Conservation (phyloP, 2,329 filamentous ascomycete genomes). For the Beauveria medogensis region DNA sequence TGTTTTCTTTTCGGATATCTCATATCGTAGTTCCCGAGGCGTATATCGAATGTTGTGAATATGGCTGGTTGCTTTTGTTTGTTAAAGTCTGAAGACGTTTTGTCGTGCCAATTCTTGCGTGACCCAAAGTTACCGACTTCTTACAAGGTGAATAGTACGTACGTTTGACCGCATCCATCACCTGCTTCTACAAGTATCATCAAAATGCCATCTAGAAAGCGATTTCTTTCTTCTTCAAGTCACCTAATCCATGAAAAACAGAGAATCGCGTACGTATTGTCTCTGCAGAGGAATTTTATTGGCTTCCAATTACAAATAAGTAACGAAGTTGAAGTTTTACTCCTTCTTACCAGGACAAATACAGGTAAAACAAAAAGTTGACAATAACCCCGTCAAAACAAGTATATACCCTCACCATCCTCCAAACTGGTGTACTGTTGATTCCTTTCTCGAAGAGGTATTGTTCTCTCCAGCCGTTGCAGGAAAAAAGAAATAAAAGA, state of each 20-base stretch:
- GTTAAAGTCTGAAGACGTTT: too few species aligned
- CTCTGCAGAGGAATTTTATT: neutral
- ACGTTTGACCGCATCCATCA: too few species aligned
- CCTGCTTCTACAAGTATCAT: too few species aligned
- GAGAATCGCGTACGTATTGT: neutral
- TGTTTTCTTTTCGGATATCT: too few species aligned
- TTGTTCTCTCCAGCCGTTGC: neutral
- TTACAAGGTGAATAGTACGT: too few species aligned
- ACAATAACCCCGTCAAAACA: neutral
- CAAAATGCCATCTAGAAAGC: too few species aligned
- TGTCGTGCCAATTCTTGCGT: too few species aligned
- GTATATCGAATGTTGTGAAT: too few species aligned
- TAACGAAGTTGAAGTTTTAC: neutral
- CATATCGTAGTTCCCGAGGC: too few species aligned
- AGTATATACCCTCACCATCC: neutral
- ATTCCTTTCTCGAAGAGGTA: neutral
- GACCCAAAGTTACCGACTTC: too few species aligned
- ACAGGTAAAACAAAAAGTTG: neutral
- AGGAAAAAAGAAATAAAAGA: neutral
- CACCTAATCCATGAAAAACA: too few species aligned
- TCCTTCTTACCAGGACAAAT: neutral
- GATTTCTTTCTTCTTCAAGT: neutral
- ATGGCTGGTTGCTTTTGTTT: too few species aligned
- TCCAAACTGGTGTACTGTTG: neutral
- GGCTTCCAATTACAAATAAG: slow-evolving; percentile 4